Percentiles rank a stretch among this genome's conserved stretches.
Conservation (phyloP, 495 filamentous ascomycete genomes). For the Coniosporium apollinis region DNA sequence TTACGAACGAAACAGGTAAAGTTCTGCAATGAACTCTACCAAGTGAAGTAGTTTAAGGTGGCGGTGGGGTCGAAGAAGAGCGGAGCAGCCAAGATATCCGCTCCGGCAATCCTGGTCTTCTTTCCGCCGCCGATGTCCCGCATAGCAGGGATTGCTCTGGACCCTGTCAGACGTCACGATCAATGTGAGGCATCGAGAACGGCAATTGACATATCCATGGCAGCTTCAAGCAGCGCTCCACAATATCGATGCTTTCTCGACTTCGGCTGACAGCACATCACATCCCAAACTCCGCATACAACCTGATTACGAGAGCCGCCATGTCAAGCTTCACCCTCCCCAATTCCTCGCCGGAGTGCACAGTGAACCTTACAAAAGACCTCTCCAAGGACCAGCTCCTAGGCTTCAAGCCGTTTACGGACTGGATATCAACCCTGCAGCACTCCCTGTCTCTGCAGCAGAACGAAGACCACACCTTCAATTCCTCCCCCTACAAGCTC, state of each 20-base stretch:
- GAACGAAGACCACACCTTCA: constrained; percentile 46
- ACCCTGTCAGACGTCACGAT: too few relatives aligned
- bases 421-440: constrained; percentile 54
- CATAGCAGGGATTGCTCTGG: too few relatives aligned
- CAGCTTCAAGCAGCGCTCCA: too few relatives aligned
- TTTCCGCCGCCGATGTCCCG: too few relatives aligned
- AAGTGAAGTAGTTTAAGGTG: too few relatives aligned
- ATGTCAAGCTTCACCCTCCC: constrained; percentile 22
- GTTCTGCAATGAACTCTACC: too few relatives aligned
- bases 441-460: constrained; percentile 47
- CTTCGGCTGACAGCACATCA: neutral
- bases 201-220: too few relatives aligned
- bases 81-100: too few relatives aligned
- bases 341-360: constrained; percentile 17
- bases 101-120: too few relatives aligned
- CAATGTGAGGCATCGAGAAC: too few relatives aligned
- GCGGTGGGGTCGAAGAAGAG: too few relatives aligned
- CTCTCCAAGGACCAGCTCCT: constrained; percentile 10
- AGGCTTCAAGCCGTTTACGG: constrained; percentile 16
- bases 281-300: neutral
- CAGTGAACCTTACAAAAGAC: constrained; percentile 2
- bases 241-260: constrained; percentile 1
- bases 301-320: neutral
- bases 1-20: too few relatives aligned
- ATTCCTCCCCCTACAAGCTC: constrained; percentile 51